Evolutionary conservation across 2,329 filamentous ascomycete genomes (phyloP).

Genomic region (Xylariaceae sp.): DNA sequence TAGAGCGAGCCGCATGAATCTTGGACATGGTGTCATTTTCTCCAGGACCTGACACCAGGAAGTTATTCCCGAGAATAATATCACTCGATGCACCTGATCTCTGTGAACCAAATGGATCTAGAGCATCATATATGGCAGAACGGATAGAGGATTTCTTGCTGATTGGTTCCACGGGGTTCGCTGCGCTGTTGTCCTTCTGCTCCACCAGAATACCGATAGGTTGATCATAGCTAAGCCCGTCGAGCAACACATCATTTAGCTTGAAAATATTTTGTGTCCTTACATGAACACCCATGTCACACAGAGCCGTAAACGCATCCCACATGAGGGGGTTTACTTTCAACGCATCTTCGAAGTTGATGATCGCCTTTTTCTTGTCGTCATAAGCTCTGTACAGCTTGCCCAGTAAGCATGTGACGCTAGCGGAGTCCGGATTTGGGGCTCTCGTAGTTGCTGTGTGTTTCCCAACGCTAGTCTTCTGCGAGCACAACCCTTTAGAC

Average conservation of each 20-base stretch:
- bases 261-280: conserved; percentile 85
- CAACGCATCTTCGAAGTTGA: conserved; percentile 83
- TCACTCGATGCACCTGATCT: conserved; percentile 41
- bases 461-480: conserved; percentile 75
- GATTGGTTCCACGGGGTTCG: conserved; percentile 39
- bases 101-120: conserved; percentile 53
- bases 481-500: conserved; percentile 70
- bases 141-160: conserved; percentile 42
- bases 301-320: conserved; percentile 90
- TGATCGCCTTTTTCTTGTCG: conserved; percentile 76
- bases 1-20: conserved; percentile 51
- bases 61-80: conserved; percentile 37
- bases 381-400: conserved; percentile 85
- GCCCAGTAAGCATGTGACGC: conserved; percentile 78
- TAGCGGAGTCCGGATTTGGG: conserved; percentile 76
- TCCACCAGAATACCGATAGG: conserved; percentile 33
- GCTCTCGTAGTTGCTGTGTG: conserved; percentile 75
- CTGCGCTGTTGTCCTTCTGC: conserved; percentile 35
- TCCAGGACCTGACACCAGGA: conserved; percentile 41
- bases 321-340: conserved; percentile 95
- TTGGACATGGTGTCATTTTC: conserved; percentile 57
- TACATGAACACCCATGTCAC: conserved; percentile 80
- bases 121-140: conserved; percentile 35
- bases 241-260: conserved; percentile 55
- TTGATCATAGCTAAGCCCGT: conserved; percentile 44